Conservation (phyloP, 352 stramenopile genomes). For the Chrysophaeum taylorii region DNA sequence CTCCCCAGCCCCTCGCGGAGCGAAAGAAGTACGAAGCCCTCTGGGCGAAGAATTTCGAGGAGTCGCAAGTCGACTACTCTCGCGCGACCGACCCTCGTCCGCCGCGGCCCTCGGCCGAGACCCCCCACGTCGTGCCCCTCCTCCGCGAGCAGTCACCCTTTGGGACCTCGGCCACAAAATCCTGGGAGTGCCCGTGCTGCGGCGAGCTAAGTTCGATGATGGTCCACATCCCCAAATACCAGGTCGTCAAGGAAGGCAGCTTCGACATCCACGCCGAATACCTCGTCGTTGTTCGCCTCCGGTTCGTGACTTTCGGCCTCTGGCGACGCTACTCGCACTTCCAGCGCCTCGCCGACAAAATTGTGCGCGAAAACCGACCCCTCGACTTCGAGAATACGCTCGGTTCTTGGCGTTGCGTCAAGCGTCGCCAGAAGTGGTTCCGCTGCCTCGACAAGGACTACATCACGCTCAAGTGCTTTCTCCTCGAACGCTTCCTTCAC, state of each 20-base stretch:
- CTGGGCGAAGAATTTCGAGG: constrained; percentile 90
- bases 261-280: constrained; percentile 27
- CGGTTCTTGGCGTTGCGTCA: constrained; percentile 42
- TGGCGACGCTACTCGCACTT: constrained; percentile 7
- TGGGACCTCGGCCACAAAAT: constrained; percentile 22
- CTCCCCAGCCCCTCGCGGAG: constrained; percentile 80
- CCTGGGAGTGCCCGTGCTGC: constrained; percentile 25
- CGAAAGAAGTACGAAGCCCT: constrained; percentile 88
- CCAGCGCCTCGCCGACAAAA: constrained; percentile 15
- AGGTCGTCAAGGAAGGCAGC: constrained; percentile 17
- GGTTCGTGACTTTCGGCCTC: background rate
- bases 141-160: constrained; percentile 14
- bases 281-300: constrained; percentile 23
- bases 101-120: background rate
- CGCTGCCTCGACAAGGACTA: constrained; percentile 62
- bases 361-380: constrained; percentile 3
- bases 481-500: constrained; percentile 62
- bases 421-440: constrained; percentile 56
- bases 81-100: constrained; percentile 17
- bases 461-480: constrained; percentile 61
- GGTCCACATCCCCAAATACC: constrained; percentile 31
- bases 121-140: background rate
- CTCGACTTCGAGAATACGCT: constrained; percentile 32
- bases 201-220: constrained; percentile 28
- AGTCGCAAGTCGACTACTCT: constrained; percentile 60